Evolutionary conservation across 441 rosid species (phyloP).

Genomic region (Gossypium trilobum): DNA sequence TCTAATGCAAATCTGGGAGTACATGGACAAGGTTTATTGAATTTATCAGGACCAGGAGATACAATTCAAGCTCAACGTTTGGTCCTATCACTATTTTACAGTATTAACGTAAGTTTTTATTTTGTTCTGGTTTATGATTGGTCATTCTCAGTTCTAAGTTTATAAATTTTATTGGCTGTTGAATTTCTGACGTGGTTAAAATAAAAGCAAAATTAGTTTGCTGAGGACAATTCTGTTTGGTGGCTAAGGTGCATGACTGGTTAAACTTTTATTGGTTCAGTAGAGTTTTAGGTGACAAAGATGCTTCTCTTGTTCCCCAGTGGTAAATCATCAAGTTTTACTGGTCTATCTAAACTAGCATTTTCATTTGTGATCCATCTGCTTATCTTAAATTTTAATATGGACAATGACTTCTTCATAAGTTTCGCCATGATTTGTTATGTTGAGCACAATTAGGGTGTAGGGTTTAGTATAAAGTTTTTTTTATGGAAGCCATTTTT

Average conservation of each 20-base stretch:
- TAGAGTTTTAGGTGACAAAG: not conserved
- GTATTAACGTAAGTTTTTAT: constrained; percentile 65
- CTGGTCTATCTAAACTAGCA: not conserved
- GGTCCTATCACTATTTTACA: constrained; percentile 81
- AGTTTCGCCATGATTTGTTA: not conserved
- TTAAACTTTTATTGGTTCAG: not conserved
- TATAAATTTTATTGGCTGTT: not conserved
- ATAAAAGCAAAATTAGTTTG: not conserved
- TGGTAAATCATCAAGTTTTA: not conserved
- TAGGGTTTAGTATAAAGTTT: not conserved
- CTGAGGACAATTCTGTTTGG: not conserved
- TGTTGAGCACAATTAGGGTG: not conserved
- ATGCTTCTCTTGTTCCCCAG: not conserved
- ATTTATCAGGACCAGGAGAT: constrained; percentile 91
- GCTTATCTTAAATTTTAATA: not conserved
- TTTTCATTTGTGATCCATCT: not conserved
- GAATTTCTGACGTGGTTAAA: not conserved
- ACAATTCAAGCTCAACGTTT: constrained; percentile 87
- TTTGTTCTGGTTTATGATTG: not conserved
- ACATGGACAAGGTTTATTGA: constrained; percentile 90
- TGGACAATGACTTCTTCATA: not conserved
- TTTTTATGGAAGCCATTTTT: not conserved
- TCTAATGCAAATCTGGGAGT: constrained; percentile 51
- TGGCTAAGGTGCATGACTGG: not conserved
- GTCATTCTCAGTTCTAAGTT: not conserved